These are phyloP conservation scores for Trametes hirsuta DNA, from an alignment of 1,284 basidiomycete species.

Conservation along the genomic window DNA sequence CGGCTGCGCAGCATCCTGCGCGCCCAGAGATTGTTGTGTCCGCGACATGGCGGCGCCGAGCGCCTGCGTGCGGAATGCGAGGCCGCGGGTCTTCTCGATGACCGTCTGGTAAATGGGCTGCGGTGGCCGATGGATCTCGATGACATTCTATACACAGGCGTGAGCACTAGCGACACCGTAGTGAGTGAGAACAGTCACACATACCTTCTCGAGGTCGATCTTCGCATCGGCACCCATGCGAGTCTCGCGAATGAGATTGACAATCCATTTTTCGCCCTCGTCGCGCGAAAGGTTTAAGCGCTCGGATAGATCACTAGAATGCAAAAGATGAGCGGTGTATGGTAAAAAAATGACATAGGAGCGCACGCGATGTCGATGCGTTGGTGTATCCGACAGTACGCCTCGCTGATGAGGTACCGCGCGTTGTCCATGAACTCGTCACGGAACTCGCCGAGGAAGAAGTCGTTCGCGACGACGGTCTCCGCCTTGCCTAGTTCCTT, in stretches of 20 bases:
- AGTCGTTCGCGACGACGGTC: conserved; percentile 87
- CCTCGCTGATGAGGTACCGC: conserved; percentile 93
- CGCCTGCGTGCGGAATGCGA: conserved; percentile 91
- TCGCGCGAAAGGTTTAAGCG: conserved; percentile 90
- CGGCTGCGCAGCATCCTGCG: conserved; percentile 28
- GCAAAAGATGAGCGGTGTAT: neutral
- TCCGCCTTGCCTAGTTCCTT: conserved; percentile 81
- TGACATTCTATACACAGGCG: conserved; percentile 73
- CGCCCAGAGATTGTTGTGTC: conserved; percentile 38
- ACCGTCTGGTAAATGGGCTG: conserved; percentile 93
- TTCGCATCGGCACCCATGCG: conserved; percentile 95
- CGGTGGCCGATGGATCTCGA: conserved; percentile 91
- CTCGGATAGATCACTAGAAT: conserved; percentile 82
- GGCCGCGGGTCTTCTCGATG: conserved; percentile 94
- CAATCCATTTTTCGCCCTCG: conserved; percentile 99
- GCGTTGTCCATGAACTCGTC: conserved; percentile 97
- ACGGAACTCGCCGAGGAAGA: conserved; percentile 90
- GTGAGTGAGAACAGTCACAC: conserved; percentile 6
- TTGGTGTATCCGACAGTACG: conserved; percentile 97
- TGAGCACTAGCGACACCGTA: conserved; percentile 1
- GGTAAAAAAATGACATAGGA: neutral
- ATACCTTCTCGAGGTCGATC: conserved; percentile 93
- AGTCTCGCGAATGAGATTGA: conserved; percentile 96
- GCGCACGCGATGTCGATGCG: conserved; percentile 92
- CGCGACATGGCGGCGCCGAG: conserved; percentile 84